Conservation (phyloP, 306 rosid genomes). For the Corylus americana region DNA sequence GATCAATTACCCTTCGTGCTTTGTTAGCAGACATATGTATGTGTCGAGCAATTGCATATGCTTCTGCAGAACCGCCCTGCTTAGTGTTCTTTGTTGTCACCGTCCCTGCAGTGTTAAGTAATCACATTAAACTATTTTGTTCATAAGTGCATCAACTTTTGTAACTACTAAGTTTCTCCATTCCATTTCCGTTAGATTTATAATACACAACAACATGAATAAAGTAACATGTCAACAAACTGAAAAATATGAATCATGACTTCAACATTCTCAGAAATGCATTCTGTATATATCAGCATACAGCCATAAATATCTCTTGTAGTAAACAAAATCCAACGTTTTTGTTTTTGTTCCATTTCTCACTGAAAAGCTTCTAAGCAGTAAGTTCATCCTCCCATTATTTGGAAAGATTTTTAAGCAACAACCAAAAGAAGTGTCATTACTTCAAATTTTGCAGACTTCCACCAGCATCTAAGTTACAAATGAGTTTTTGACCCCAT, state of each 20-base stretch:
- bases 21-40: conserved; percentile 51
- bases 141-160: background rate
- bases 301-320: background rate
- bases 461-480: background rate
- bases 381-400: background rate
- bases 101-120: conserved; percentile 35
- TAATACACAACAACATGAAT: background rate
- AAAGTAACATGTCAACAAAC: background rate
- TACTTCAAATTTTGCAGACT: background rate
- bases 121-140: background rate
- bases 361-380: background rate
- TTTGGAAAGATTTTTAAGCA: background rate
- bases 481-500: background rate
- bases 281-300: too few relatives aligned
- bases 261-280: conserved; percentile 13
- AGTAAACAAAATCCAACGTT: background rate
- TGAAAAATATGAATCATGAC: conserved; percentile 10
- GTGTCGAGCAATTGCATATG: conserved; percentile 39
- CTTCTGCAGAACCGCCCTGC: conserved; percentile 34
- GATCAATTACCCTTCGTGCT: conserved; percentile 49
- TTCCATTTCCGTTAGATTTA: conserved; percentile 16
- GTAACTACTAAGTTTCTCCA: background rate
- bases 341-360: background rate
- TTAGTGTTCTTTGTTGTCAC: conserved; percentile 29
- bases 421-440: background rate